Base-by-base conservation (phyloP, 257 asterid genomes). In the Lantana camara region DNA sequence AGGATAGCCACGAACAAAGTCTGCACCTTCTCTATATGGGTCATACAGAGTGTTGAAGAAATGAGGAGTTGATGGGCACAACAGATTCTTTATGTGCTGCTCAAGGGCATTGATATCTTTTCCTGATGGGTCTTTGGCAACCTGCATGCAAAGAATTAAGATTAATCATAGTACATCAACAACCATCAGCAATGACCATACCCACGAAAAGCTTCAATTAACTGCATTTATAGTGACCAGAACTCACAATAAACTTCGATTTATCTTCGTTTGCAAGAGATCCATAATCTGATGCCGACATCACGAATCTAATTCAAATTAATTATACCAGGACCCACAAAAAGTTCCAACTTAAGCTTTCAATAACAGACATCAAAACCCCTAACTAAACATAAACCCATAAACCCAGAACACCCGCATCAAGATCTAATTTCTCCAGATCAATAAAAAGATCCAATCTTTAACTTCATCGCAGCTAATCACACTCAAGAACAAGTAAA, bases 31-130 rank as follows among this genome's bases (percentile, higher is more conserved):
- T 47, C 91, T 83, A 64, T 88, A 88, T 17, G 96, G 96, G 66
- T 88, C 96, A 60, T 85, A 88, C 5, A 88, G 85, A 37, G 95
- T 88, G 77, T 88, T 88, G 84, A 88, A 88, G 86, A 88, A 88
- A 64, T 61, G 66, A 0, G 96, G 96, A 17, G 94, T 85, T 5
- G 96, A 74, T 45, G 96, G 94, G 46, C 80, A 57, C 53, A 88
- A 70, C 37, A 88, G 83, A 48, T 85, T 88, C 73, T 78, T 68
- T 27, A 85, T 85, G 89, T 85, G 94, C 89, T 88, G 94, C 87
- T 88, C 82, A 2, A 88, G 89, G 5, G 91, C 96, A 35, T 88
- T 85, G 77, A 88, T 88, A 9, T 88, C 88, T 65, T 83, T 68
- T 3, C 89, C 94, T 5, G 96, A 64, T 1, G 96, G 96, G 64